Conservation (phyloP, 129 eudicot species). For the carrot (Daucus carota) region DNA sequence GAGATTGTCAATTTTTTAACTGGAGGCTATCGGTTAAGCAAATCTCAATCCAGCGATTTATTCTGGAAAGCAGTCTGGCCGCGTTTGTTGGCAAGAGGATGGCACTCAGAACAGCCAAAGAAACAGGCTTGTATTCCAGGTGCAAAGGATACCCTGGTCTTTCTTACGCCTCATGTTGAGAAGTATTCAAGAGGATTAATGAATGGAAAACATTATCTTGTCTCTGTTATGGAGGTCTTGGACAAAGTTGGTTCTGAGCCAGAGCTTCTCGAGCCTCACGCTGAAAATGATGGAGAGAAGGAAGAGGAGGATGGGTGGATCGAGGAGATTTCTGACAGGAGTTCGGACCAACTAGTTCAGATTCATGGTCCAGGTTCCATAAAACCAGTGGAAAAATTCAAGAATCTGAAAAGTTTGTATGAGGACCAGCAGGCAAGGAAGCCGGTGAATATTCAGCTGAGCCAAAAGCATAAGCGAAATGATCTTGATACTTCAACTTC, state of each 20-base stretch:
- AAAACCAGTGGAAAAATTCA: neutral
- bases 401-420: neutral
- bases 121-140: conserved; percentile 20
- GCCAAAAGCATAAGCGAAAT: conserved; percentile 24
- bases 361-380: no score
- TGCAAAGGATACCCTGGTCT: conserved; percentile 35
- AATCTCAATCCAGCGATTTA: conserved; percentile 59
- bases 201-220: conserved; percentile 33
- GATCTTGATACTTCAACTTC: conserved; percentile 18
- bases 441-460: conserved; percentile 14
- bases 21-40: conserved; percentile 65
- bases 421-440: conserved; percentile 21
- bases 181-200: conserved; percentile 29
- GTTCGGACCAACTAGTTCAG: no score
- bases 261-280: conserved; percentile 39
- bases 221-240: conserved; percentile 33
- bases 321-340: conserved; percentile 12
- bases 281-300: conserved; percentile 19
- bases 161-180: conserved; percentile 43
- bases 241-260: conserved; percentile 50
- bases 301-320: conserved; percentile 15
- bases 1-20: conserved; percentile 53
- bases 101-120: no score
- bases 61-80: conserved; percentile 15
- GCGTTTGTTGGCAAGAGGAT: no score